A percentile compares a stretch with the other conserved stretches of the same genome.
Conservation (phyloP, 352 stramenopile genomes). For the Elongisporangium anandrum region DNA sequence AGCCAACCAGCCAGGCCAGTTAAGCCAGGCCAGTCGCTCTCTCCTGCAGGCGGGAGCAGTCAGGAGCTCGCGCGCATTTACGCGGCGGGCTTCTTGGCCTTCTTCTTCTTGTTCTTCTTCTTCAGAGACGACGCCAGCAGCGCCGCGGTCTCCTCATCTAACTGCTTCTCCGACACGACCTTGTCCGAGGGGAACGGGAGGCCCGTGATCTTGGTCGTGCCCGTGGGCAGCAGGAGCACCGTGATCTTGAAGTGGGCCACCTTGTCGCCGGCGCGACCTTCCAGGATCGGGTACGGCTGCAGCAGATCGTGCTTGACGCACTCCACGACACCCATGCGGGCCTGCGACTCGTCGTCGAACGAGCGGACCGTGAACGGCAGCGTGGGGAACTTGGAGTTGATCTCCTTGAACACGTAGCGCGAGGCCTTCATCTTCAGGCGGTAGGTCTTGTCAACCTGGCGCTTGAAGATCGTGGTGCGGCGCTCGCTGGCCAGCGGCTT, state of each 20-base stretch:
- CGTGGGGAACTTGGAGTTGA: conserved; percentile 98
- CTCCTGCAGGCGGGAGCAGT: background rate
- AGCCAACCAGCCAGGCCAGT: conserved; percentile 7
- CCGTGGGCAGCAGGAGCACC: conserved; percentile 95
- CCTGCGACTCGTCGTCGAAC: conserved; percentile 94
- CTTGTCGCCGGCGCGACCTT: conserved; percentile 92
- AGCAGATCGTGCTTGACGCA: conserved; percentile 98
- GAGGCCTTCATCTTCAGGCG: conserved; percentile 93
- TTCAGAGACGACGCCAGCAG: conserved; percentile 90
- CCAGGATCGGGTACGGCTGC: conserved; percentile 96
- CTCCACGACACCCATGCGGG: conserved; percentile 98
- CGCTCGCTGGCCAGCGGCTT: conserved; percentile 89
- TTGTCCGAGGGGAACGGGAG: conserved; percentile 87
- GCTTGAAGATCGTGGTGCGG: conserved; percentile 98
- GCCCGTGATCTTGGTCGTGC: conserved; percentile 95
- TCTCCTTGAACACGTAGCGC: conserved; percentile 95
- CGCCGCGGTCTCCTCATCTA: conserved; percentile 90
- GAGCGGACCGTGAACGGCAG: conserved; percentile 98
- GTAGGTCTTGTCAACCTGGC: conserved; percentile 98
- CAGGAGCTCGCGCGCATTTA: conserved; percentile 11
- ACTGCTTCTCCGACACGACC: conserved; percentile 90
- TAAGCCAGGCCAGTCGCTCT: background rate
- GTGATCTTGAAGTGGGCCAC: conserved; percentile 99
- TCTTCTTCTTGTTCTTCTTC: conserved; percentile 97
- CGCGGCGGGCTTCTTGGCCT: conserved; percentile 67